Evolutionary conservation across 768 basidiomycete species (phyloP), one percentile per base, ranked within the genome.

Genomic region (Psilocybe cyanescens): DNA sequence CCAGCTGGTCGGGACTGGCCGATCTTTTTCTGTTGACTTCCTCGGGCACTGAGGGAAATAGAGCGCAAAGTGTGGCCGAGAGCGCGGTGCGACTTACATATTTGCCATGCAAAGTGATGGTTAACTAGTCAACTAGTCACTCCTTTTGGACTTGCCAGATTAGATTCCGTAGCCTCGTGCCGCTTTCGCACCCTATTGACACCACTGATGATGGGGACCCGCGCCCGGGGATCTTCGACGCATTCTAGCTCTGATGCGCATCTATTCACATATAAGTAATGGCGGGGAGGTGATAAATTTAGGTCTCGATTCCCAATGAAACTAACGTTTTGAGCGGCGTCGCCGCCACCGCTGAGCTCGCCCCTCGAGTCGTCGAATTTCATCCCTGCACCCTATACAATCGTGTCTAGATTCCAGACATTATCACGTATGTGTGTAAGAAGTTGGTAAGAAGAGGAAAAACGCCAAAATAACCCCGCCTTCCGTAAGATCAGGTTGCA

Each of bases 101-200:
- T 17, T 5, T 48, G 47, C 24, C 8, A 28, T 48, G 47, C 8
- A 48, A 8, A 48, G 29, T 52, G 51, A 52, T 52, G 33, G 51
- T 52, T 30, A 29, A 6, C 24, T 29, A 52, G 29, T 52, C 29
- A 29, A 33, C 31, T 19, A 19, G 17, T 31, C 24, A 48, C 48
- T 50, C 41, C 41, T 19, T 50, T 17, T 54, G 33, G 33, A 17
- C 30, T 62, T 58, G 49, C 61, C 61, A 24, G 53, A 62, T 62
- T 62, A 30, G 61, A 37, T 45, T 55, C 56, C 33, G 52, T 62
- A 62, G 61, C 61, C 61, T 62, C 61, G 61, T 62, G 61, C 52
- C 61, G 11, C 14, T 48, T 4, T 62, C 61, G 44, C 45, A 31
- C 24, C 48, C 30, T 56, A 29, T 30, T 44, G 41, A 44, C 41